Percentiles rank a stretch among this genome's conserved stretches.
Evolutionary conservation across 495 filamentous ascomycete species (phyloP).

Genomic region (Ramalina intermedia): DNA sequence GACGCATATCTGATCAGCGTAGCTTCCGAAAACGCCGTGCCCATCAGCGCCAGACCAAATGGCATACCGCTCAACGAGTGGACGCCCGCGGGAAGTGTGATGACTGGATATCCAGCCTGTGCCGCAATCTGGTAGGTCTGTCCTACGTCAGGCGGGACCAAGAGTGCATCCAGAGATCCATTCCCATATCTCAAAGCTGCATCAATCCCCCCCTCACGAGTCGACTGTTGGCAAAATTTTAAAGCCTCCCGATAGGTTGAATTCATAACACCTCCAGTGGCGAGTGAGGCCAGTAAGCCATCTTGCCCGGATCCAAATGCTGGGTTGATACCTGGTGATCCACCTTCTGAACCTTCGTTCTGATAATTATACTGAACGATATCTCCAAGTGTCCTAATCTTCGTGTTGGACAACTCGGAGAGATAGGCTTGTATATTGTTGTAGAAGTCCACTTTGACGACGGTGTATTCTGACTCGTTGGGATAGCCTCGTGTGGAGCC

Average conservation of each 20-base stretch:
- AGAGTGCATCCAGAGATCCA: slow-evolving; percentile 38
- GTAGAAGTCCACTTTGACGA: slow-evolving; percentile 62
- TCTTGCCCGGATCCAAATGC: slow-evolving; percentile 62
- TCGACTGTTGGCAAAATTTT: slow-evolving; percentile 40
- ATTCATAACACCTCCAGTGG: slow-evolving; percentile 42
- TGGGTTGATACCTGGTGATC: slow-evolving; percentile 43
- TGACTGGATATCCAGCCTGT: slow-evolving; percentile 49
- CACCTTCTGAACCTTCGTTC: slow-evolving; percentile 55
- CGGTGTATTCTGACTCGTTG: slow-evolving; percentile 58
- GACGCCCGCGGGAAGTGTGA: slow-evolving; percentile 50
- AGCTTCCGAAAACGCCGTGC: slow-evolving; percentile 48
- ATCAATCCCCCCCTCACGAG: slow-evolving; percentile 53
- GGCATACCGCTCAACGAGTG: slow-evolving; percentile 46
- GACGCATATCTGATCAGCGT: slow-evolving; percentile 47
- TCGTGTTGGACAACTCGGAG: slow-evolving; percentile 46
- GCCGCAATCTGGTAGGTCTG: slow-evolving; percentile 43
- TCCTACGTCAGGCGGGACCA: slow-evolving; percentile 53
- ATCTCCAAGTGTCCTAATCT: slow-evolving; percentile 49
- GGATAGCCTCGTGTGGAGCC: slow-evolving; percentile 44
- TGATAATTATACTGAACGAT: slow-evolving; percentile 50
- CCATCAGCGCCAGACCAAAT: slow-evolving; percentile 53
- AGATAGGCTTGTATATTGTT: slow-evolving; percentile 57
- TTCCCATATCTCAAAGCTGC: slow-evolving; percentile 40
- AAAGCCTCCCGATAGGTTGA: slow-evolving; percentile 52
- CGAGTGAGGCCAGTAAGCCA: slow-evolving; percentile 45